Evolutionary conservation across 2,329 filamentous ascomycete species (phyloP).

Genomic region (Xylaria sp.): DNA sequence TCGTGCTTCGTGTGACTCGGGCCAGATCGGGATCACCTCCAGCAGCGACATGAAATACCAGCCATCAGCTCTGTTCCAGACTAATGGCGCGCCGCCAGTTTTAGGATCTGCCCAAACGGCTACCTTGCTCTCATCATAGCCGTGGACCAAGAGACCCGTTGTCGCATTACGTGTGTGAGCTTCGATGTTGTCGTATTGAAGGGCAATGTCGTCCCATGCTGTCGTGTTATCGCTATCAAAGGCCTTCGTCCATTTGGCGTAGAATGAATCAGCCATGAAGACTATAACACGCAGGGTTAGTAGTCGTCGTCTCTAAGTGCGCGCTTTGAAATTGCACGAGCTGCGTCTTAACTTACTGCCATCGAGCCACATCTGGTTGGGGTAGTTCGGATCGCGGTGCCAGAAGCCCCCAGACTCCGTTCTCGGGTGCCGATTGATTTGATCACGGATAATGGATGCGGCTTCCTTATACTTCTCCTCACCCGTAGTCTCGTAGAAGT

Average conservation of each 20-base stretch:
- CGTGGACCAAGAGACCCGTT: slow-evolving; percentile 54
- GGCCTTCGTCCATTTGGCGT: slow-evolving; percentile 47
- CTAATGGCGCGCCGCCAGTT: slow-evolving; percentile 55
- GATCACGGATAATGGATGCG: slow-evolving; percentile 51
- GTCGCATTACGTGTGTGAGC: slow-evolving; percentile 46
- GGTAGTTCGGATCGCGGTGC: slow-evolving; percentile 52
- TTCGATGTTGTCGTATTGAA: slow-evolving; percentile 52
- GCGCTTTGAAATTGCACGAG: background rate
- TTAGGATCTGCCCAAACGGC: slow-evolving; percentile 54
- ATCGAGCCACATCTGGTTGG: slow-evolving; percentile 61
- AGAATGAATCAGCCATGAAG: slow-evolving; percentile 55
- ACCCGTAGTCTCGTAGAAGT: slow-evolving; percentile 53
- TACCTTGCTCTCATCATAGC: slow-evolving; percentile 54
- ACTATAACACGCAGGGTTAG: slow-evolving; percentile 28
- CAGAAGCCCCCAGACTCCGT: slow-evolving; percentile 60
- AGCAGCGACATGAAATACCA: slow-evolving; percentile 58
- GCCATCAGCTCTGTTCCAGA: slow-evolving; percentile 57
- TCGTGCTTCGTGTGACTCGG: slow-evolving; percentile 44
- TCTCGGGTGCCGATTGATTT: slow-evolving; percentile 55
- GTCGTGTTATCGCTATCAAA: slow-evolving; percentile 47
- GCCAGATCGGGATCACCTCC: slow-evolving; percentile 53
- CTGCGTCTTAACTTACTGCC: slow-evolving; percentile 44
- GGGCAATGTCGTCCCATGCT: slow-evolving; percentile 51
- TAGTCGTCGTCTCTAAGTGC: background rate
- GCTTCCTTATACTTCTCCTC: slow-evolving; percentile 56